Conservation (phyloP, 352 stramenopile species). For the Phytophthora rubi region DNA sequence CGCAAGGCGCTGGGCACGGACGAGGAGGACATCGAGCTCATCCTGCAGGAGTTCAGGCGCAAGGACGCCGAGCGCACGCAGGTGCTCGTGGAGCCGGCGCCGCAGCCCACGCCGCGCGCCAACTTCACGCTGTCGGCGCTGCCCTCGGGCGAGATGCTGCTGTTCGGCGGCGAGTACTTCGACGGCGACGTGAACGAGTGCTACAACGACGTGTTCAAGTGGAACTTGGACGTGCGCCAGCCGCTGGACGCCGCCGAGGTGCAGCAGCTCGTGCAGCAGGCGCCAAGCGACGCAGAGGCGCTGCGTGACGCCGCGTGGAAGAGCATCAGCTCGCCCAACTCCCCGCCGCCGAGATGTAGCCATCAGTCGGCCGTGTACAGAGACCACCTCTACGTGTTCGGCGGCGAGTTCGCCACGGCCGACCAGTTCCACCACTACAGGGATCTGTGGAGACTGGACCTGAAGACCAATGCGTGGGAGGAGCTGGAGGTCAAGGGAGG, state of each 20-base stretch:
- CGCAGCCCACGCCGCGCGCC: constrained; percentile 70
- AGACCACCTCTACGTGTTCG: constrained; percentile 97
- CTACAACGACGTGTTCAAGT: constrained; percentile 97
- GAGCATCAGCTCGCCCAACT: constrained; percentile 88
- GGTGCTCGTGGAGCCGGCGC: constrained; percentile 55
- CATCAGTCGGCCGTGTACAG: constrained; percentile 95
- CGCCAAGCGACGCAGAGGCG: constrained; percentile 25
- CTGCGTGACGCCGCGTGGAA: constrained; percentile 76
- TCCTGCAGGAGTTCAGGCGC: constrained; percentile 82
- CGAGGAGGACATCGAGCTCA: constrained; percentile 84
- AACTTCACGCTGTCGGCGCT: constrained; percentile 86
- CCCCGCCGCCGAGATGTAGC: constrained; percentile 92
- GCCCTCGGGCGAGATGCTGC: constrained; percentile 80
- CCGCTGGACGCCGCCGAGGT: constrained; percentile 22
- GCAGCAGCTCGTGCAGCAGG: constrained; percentile 4
- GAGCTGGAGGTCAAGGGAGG: constrained; percentile 89
- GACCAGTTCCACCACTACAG: constrained; percentile 99
- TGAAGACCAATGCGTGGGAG: constrained; percentile 95
- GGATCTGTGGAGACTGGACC: constrained; percentile 90
- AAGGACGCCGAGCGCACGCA: constrained; percentile 77
- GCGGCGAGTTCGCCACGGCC: constrained; percentile 95
- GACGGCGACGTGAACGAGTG: constrained; percentile 96
- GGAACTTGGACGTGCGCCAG: constrained; percentile 80
- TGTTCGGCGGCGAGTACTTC: constrained; percentile 98
- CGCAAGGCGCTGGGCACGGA: constrained; percentile 75